Conservation (phyloP, 2,329 filamentous ascomycete species). For the Cytospora paraplurivora region DNA sequence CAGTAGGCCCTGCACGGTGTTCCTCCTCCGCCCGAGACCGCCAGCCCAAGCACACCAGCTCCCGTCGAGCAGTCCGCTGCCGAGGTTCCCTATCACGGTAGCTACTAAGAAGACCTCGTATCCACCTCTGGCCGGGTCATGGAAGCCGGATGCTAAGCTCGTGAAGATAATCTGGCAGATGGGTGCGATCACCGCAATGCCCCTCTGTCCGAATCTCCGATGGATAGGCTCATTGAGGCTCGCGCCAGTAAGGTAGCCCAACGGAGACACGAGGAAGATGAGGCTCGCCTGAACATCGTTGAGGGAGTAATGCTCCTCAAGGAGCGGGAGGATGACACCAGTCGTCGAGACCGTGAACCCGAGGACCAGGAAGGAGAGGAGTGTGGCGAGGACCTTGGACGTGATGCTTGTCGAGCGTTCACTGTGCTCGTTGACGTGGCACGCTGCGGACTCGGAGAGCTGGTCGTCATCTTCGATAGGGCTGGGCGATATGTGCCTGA, state of each 20-base stretch:
- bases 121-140: conserved; percentile 27
- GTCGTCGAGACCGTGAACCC: conserved; percentile 35
- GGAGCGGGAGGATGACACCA: conserved; percentile 40
- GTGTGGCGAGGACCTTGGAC: conserved; percentile 24
- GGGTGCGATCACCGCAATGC: conserved; percentile 44
- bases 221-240: conserved; percentile 44
- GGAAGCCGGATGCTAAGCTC: conserved; percentile 33
- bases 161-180: conserved; percentile 40
- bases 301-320: conserved; percentile 44
- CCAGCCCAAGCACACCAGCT: conserved; percentile 50
- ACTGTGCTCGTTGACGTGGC: conserved; percentile 8
- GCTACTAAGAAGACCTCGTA: conserved; percentile 39
- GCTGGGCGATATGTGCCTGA: neutral
- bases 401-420: neutral
- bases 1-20: conserved; percentile 43
- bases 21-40: conserved; percentile 39
- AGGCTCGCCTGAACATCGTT: conserved; percentile 47
- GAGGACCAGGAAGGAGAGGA: conserved; percentile 33
- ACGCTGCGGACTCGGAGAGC: neutral
- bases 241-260: conserved; percentile 48
- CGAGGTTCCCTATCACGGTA: conserved; percentile 40
- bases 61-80: conserved; percentile 45
- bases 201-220: conserved; percentile 43
- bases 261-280: conserved; percentile 46
- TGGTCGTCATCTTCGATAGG: conserved; percentile 6